Conservation (phyloP, 371 early-diverging fungal species). For the Saksenaea oblongispora region DNA sequence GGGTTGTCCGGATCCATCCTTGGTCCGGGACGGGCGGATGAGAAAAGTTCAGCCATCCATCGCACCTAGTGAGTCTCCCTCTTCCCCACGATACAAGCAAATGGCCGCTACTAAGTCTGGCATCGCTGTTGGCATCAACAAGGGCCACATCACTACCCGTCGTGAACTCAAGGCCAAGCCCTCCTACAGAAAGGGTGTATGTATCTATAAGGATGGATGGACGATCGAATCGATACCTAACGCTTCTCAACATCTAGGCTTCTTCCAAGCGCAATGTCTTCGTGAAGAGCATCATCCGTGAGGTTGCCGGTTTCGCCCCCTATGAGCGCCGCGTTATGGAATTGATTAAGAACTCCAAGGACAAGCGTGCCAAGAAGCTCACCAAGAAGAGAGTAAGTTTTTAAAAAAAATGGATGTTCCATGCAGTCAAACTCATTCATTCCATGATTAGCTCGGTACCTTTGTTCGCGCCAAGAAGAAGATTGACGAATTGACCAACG, state of each 20-base stretch:
- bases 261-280: constrained; percentile 87
- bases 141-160: constrained; percentile 86
- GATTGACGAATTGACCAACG: constrained; percentile 94
- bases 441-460: constrained; percentile 82
- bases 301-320: constrained; percentile 97
- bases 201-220: constrained; percentile 44
- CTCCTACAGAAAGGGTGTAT: constrained; percentile 85
- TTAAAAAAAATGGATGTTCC: background rate
- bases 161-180: constrained; percentile 81
- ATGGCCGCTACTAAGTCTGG: constrained; percentile 64
- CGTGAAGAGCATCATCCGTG: constrained; percentile 93
- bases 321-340: constrained; percentile 99
- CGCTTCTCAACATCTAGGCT: constrained; percentile 39
- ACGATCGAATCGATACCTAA: constrained; percentile 25
- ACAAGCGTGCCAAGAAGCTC: constrained; percentile 99
- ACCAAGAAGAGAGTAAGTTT: constrained; percentile 93
- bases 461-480: constrained; percentile 97
- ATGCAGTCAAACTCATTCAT: background rate
- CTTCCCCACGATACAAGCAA: background rate
- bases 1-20: background rate
- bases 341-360: constrained; percentile 99
- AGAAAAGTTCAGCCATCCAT: constrained; percentile 2
- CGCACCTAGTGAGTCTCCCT: background rate
- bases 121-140: constrained; percentile 79
- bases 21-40: background rate